These are phyloP conservation scores for Amaranthus cruentus DNA, from an alignment of 148 eudicot species.

Conservation along the genomic window DNA sequence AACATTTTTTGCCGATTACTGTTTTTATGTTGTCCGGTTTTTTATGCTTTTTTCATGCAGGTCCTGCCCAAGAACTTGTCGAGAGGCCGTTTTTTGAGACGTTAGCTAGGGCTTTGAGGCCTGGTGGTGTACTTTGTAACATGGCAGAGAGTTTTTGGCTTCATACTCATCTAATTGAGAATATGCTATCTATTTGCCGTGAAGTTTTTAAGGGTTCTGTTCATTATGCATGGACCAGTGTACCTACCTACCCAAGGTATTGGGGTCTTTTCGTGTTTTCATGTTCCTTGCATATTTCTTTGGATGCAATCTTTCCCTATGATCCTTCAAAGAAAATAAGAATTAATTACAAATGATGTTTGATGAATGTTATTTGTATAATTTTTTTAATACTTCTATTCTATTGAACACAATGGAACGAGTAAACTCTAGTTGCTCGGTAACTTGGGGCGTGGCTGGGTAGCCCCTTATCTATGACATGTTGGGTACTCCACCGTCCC, in stretches of 20 bases:
- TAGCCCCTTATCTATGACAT: background rate
- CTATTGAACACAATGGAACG: no score
- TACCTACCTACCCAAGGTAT: constrained; percentile 98
- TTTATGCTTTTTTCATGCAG: constrained; percentile 30
- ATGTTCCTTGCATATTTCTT: background rate
- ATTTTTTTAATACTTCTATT: no score
- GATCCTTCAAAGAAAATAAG: no score
- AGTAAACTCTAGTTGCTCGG: background rate
- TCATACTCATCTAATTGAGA: constrained; percentile 91
- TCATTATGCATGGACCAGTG: constrained; percentile 95
- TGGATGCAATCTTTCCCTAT: background rate
- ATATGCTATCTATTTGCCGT: constrained; percentile 69
- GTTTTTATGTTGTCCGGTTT: background rate
- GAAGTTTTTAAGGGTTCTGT: constrained; percentile 84
- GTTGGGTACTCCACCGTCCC: background rate
- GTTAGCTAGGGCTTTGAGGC: constrained; percentile 82
- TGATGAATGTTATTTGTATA: background rate
- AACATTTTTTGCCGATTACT: background rate
- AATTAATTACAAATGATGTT: background rate
- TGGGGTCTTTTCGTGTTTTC: background rate
- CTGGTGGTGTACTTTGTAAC: constrained; percentile 96
- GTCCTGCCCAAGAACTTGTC: constrained; percentile 94
- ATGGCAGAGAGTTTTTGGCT: constrained; percentile 99
- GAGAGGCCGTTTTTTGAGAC: constrained; percentile 88
- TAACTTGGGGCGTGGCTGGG: background rate